Evolutionary conservation across 192 early-diverging fungal species (phyloP).

Genomic region (Polychytrium aggregatum): DNA sequence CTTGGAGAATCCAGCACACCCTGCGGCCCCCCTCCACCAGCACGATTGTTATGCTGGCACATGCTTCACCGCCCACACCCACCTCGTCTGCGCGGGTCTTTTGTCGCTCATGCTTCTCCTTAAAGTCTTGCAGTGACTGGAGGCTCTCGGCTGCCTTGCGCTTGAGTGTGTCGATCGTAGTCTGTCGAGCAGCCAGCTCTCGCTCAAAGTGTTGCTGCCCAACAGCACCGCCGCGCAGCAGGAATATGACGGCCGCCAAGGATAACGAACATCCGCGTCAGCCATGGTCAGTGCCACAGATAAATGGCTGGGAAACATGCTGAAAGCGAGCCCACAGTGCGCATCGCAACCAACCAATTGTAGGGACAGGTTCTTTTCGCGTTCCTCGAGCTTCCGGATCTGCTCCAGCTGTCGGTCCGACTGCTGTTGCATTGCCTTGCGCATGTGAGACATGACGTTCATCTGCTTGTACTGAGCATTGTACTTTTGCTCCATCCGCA

Average conservation of each 20-base stretch:
- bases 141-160: constrained; percentile 44
- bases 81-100: constrained; percentile 44
- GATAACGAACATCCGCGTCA: too few species aligned
- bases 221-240: not conserved
- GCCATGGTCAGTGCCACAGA: too few species aligned
- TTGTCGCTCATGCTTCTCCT: constrained; percentile 50
- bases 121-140: constrained; percentile 44
- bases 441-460: constrained; percentile 50
- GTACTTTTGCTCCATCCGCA: constrained; percentile 78
- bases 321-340: constrained; percentile 7
- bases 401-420: constrained; percentile 78
- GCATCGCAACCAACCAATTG: constrained; percentile 58
- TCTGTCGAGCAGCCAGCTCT: constrained; percentile 44
- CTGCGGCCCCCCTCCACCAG: too few species aligned
- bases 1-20: too few species aligned
- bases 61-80: too few species aligned
- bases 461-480: constrained; percentile 56
- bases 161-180: constrained; percentile 36
- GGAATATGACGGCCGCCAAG: not conserved
- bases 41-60: too few species aligned
- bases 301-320: not conserved
- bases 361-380: constrained; percentile 52
- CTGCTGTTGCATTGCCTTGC: constrained; percentile 58
- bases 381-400: constrained; percentile 68
- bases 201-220: constrained; percentile 44